A percentile compares a stretch with the other conserved stretches of the same genome.
Evolutionary conservation across 2,329 filamentous ascomycete genomes (phyloP).

Genomic region (Colletotrichum noveboracense): DNA sequence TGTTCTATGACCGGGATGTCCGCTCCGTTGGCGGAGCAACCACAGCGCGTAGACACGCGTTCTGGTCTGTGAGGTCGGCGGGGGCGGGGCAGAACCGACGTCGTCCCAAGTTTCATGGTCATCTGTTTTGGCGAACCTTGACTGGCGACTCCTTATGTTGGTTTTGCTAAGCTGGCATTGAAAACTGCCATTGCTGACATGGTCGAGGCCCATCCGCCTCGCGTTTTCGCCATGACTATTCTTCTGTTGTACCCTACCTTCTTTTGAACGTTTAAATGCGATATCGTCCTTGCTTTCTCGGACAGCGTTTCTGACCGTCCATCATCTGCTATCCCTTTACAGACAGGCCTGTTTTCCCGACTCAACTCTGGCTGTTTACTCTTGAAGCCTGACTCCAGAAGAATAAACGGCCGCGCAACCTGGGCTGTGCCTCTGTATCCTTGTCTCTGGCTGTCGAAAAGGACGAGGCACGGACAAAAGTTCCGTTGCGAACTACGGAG

Average conservation of each 20-base stretch:
- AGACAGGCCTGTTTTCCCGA: not conserved
- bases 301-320: not conserved
- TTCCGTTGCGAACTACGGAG: not conserved
- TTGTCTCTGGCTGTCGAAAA: too few species aligned
- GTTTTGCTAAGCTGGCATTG: not conserved
- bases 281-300: not conserved
- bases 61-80: not conserved
- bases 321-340: not conserved
- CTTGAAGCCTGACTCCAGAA: not conserved
- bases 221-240: not conserved
- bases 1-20: not conserved
- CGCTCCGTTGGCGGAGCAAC: not conserved
- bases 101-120: not conserved
- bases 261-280: not conserved
- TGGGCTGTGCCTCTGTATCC: not conserved
- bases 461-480: not conserved
- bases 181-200: not conserved
- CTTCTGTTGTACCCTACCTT: not conserved
- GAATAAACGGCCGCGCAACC: not conserved
- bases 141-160: not conserved
- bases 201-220: not conserved
- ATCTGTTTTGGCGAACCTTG: not conserved
- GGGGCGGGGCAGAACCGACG: slow-evolving; percentile 5
- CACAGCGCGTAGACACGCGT: not conserved
- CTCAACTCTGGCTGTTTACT: not conserved